Conservation (phyloP, 2,329 filamentous ascomycete genomes). For the Nothophaeocryptopus gaeumannii region DNA sequence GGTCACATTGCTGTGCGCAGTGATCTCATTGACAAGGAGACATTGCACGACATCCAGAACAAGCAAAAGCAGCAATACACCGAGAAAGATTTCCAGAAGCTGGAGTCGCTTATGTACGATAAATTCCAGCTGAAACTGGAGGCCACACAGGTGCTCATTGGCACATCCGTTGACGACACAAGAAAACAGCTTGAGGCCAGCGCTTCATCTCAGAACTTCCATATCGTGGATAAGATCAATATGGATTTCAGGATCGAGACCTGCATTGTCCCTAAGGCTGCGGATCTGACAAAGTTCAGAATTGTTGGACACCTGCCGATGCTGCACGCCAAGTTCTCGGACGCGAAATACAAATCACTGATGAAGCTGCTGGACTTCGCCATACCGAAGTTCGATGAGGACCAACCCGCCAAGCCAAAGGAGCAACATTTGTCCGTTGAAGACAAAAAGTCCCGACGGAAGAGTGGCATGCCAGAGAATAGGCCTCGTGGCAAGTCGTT, state of each 20-base stretch:
- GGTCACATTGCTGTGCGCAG: constrained; percentile 94
- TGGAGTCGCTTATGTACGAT: constrained; percentile 96
- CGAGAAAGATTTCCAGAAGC: constrained; percentile 79
- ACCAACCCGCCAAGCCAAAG: constrained; percentile 12
- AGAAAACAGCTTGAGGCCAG: constrained; percentile 74
- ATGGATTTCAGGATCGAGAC: constrained; percentile 95
- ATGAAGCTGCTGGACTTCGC: constrained; percentile 97
- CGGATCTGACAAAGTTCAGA: constrained; percentile 86
- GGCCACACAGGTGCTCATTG: constrained; percentile 92
- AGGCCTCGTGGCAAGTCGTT: constrained; percentile 68
- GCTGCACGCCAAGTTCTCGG: constrained; percentile 85
- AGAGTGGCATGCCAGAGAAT: constrained; percentile 38
- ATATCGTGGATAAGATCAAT: constrained; percentile 95
- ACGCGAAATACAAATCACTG: constrained; percentile 92
- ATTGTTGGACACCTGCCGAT: constrained; percentile 90
- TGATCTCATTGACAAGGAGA: constrained; percentile 88
- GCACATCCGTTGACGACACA: constrained; percentile 86
- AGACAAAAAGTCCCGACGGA: constrained; percentile 36
- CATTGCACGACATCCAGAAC: constrained; percentile 81
- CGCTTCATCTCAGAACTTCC: constrained; percentile 64
- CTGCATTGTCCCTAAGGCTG: constrained; percentile 93
- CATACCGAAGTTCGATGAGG: constrained; percentile 71
- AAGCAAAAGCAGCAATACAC: constrained; percentile 87
- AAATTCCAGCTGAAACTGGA: constrained; percentile 90
- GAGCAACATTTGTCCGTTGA: constrained; percentile 34